phyloP scores from a whole-genome alignment of 2,329 filamentous ascomycete genomes.

The Aspergillus viridinutans region DNA sequence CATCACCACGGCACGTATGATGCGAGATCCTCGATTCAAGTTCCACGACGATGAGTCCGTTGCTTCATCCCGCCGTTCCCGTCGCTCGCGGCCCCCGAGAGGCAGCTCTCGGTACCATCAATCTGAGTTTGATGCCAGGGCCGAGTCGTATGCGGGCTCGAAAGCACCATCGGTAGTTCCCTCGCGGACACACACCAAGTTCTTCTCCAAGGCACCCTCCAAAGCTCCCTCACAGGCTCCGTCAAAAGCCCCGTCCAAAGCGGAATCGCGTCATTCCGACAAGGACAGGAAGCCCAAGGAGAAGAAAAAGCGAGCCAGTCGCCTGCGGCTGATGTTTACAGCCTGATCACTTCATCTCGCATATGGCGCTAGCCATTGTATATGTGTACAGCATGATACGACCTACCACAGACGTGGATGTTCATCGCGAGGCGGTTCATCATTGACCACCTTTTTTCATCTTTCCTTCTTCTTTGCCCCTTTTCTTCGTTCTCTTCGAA shows the following conservation, averaged over 20 bases:
- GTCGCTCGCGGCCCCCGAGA: slow-evolving; percentile 26
- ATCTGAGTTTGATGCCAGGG: slow-evolving; percentile 9
- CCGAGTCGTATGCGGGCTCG: background rate
- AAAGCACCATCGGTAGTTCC: slow-evolving; percentile 7
- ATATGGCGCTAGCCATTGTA: slow-evolving; percentile 10
- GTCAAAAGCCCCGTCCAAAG: slow-evolving; percentile 16
- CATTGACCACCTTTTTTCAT: background rate
- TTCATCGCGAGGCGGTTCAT: background rate
- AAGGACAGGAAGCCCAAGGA: slow-evolving; percentile 28
- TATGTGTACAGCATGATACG: slow-evolving; percentile 10
- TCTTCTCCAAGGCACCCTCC: slow-evolving; percentile 15
- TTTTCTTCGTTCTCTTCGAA: background rate
- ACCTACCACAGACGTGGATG: background rate
- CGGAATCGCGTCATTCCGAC: slow-evolving; percentile 20
- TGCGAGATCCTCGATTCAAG: slow-evolving; percentile 32
- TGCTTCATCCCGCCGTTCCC: slow-evolving; percentile 33
- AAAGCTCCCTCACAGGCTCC: slow-evolving; percentile 14
- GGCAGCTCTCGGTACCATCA: slow-evolving; percentile 14
- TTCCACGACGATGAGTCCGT: slow-evolving; percentile 32
- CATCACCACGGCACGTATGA: slow-evolving; percentile 27
- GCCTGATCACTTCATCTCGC: slow-evolving; percentile 10
- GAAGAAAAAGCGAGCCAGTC: slow-evolving; percentile 39
- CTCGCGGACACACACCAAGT: slow-evolving; percentile 18
- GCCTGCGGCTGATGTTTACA: slow-evolving; percentile 34
- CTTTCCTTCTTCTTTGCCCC: background rate